Evolutionary conservation across 164 flowering plant genomes (phyloP).

Genomic region (Liriodendron chinense): DNA sequence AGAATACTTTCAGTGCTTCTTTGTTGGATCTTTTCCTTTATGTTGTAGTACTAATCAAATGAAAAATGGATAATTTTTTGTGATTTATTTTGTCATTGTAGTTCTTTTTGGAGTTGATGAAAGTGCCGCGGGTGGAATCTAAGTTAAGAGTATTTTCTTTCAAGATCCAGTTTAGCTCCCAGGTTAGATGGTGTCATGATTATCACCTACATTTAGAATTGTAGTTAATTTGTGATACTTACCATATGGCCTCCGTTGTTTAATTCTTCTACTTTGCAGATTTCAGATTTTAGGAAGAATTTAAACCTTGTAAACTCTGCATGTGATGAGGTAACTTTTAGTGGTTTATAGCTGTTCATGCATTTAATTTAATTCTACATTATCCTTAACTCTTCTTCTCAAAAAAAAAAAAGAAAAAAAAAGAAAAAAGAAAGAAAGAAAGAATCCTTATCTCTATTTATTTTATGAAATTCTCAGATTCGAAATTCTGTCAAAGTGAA

Average conservation of each 20-base stretch:
- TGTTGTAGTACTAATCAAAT: neutral
- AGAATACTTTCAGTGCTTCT: neutral
- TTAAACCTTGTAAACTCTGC: slow-evolving; percentile 69
- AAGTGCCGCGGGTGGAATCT: slow-evolving; percentile 92
- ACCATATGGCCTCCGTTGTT: neutral
- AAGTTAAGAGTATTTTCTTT: slow-evolving; percentile 87
- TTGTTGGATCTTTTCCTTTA: neutral
- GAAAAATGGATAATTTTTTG: neutral
- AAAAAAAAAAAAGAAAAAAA: neutral
- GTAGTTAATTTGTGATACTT: neutral
- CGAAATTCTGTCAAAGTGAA: slow-evolving; percentile 72
- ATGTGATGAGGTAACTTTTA: slow-evolving; percentile 71
- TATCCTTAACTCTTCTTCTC: neutral
- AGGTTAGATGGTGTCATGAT: slow-evolving; percentile 55
- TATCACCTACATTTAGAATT: slow-evolving; percentile 1
- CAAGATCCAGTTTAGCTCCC: slow-evolving; percentile 84
- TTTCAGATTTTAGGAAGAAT: slow-evolving; percentile 74
- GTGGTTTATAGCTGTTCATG: neutral
- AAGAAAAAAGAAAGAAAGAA: too few relatives aligned
- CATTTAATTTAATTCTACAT: neutral
- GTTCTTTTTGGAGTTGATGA: slow-evolving; percentile 94
- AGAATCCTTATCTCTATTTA: slow-evolving; percentile 6
- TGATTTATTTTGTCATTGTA: slow-evolving; percentile 23
- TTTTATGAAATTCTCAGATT: slow-evolving; percentile 42
- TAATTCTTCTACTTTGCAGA: slow-evolving; percentile 38